Conservation (phyloP, 2,329 filamentous ascomycete species). For the Ceratocystis lukuohia region DNA sequence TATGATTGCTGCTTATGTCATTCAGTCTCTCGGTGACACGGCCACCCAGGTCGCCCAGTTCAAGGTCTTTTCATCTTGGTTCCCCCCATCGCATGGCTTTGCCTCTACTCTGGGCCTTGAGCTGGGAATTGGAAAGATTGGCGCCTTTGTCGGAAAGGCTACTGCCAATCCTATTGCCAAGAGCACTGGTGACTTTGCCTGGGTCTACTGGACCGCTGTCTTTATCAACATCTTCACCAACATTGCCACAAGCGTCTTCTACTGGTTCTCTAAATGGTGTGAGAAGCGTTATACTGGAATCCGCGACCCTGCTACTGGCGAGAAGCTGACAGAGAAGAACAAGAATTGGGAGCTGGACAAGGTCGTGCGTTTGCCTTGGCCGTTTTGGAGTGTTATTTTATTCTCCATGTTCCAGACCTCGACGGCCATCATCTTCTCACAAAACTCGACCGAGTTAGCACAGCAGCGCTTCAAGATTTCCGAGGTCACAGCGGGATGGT, state of each 20-base stretch:
- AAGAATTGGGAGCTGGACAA: conserved; percentile 43
- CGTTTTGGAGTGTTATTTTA: conserved; percentile 41
- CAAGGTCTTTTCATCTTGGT: conserved; percentile 53
- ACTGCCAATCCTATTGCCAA: conserved; percentile 46
- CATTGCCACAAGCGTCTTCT: conserved; percentile 38
- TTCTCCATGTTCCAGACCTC: conserved; percentile 48
- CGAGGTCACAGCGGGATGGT: conserved; percentile 46
- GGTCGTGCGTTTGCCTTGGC: conserved; percentile 45
- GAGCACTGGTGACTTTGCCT: conserved; percentile 45
- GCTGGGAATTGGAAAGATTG: conserved; percentile 47
- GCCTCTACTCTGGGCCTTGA: conserved; percentile 49
- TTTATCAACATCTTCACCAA: conserved; percentile 54
- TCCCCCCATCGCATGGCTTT: conserved; percentile 47
- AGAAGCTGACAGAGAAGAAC: conserved; percentile 45
- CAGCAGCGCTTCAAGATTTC: conserved; percentile 45
- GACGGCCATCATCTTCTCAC: conserved; percentile 39
- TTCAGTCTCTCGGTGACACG: conserved; percentile 47
- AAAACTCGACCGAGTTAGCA: conserved; percentile 48
- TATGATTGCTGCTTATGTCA: conserved; percentile 44
- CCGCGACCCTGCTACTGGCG: conserved; percentile 43
- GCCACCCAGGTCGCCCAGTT: conserved; percentile 52
- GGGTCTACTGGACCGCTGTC: conserved; percentile 48
- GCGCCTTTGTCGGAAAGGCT: conserved; percentile 45
- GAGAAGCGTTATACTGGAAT: conserved; percentile 35
- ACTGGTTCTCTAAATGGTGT: conserved; percentile 40